Evolutionary conservation across 495 filamentous ascomycete species (phyloP).

Genomic region (Barbatosphaeria neglecta): DNA sequence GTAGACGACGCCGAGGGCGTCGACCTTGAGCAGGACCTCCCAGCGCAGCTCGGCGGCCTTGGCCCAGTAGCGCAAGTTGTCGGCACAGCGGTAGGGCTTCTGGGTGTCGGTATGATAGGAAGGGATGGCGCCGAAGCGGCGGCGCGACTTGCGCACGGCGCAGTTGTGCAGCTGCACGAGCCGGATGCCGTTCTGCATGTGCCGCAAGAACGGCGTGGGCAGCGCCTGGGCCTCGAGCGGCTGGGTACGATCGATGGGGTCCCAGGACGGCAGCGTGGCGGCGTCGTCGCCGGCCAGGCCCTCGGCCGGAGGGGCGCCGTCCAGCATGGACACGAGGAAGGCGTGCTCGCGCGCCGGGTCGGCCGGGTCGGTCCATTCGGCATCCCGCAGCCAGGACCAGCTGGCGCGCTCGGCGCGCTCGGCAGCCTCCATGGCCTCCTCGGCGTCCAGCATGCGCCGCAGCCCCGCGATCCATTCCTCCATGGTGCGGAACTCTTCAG

Average conservation of each 20-base stretch:
- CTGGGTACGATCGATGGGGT: slow-evolving; percentile 33
- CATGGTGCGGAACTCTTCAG: slow-evolving; percentile 62
- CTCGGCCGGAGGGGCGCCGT: slow-evolving; percentile 16
- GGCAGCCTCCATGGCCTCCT: slow-evolving; percentile 60
- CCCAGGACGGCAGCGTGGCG: slow-evolving; percentile 56
- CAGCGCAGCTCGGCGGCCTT: slow-evolving; percentile 92
- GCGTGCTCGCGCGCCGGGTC: slow-evolving; percentile 59
- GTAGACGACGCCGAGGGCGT: slow-evolving; percentile 78
- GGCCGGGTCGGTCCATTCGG: slow-evolving; percentile 71
- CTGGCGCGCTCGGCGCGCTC: slow-evolving; percentile 59
- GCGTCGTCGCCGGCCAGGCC: slow-evolving; percentile 22
- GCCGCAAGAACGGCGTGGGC: slow-evolving; percentile 65
- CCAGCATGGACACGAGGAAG: slow-evolving; percentile 58
- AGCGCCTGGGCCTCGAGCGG: slow-evolving; percentile 18
- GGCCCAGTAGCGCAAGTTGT: slow-evolving; percentile 90
- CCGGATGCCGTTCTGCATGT: slow-evolving; percentile 64
- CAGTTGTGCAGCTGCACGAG: slow-evolving; percentile 84
- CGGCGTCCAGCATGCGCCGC: slow-evolving; percentile 58
- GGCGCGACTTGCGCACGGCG: slow-evolving; percentile 68
- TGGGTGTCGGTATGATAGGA: slow-evolving; percentile 76
- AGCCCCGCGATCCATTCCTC: slow-evolving; percentile 65
- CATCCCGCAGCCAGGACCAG: slow-evolving; percentile 66
- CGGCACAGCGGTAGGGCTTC: slow-evolving; percentile 87
- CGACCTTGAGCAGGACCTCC: slow-evolving; percentile 76
- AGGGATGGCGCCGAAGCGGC: slow-evolving; percentile 85